Conservation (phyloP, 306 rosid species). For the Hippophae tibetana region DNA sequence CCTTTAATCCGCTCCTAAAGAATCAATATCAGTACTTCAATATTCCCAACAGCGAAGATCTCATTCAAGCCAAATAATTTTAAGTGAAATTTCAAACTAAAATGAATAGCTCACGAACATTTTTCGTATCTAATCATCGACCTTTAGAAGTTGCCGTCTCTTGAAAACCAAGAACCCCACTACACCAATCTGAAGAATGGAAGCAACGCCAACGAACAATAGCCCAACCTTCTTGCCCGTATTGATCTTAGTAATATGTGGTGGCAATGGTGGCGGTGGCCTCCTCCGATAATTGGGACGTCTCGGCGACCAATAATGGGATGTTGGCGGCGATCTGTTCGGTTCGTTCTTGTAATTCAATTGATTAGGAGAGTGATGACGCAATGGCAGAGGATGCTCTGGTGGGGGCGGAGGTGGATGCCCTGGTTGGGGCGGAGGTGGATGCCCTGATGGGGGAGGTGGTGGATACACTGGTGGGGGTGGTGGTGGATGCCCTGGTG, state of each 20-base stretch:
- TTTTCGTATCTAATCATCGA: slow-evolving; percentile 31
- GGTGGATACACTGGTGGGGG: background rate
- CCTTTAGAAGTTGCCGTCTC: slow-evolving; percentile 59
- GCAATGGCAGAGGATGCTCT: too few relatives aligned
- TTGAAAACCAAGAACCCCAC: slow-evolving; percentile 63
- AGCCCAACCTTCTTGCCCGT: slow-evolving; percentile 69
- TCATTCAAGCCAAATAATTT: slow-evolving; percentile 29
- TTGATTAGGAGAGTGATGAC: background rate
- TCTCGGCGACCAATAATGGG: background rate
- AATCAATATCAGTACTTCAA: slow-evolving; percentile 27
- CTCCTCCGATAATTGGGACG: background rate
- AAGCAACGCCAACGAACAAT: slow-evolving; percentile 55
- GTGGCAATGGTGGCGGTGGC: background rate
- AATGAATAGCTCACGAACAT: slow-evolving; percentile 27
- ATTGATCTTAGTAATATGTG: slow-evolving; percentile 28
- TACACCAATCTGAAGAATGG: slow-evolving; percentile 57
- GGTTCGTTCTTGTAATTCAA: background rate
- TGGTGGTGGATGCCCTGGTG: background rate
- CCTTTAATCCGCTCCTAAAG: slow-evolving; percentile 13
- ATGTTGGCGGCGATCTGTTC: background rate
- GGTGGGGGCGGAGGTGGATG: background rate
- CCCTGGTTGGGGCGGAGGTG: background rate
- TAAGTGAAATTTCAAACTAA: slow-evolving; percentile 1
- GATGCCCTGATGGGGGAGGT: too few relatives aligned
- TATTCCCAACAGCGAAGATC: background rate